Base-by-base conservation (phyloP, 805 yeast genomes). In the Starmerella potacharoeniae region DNA sequence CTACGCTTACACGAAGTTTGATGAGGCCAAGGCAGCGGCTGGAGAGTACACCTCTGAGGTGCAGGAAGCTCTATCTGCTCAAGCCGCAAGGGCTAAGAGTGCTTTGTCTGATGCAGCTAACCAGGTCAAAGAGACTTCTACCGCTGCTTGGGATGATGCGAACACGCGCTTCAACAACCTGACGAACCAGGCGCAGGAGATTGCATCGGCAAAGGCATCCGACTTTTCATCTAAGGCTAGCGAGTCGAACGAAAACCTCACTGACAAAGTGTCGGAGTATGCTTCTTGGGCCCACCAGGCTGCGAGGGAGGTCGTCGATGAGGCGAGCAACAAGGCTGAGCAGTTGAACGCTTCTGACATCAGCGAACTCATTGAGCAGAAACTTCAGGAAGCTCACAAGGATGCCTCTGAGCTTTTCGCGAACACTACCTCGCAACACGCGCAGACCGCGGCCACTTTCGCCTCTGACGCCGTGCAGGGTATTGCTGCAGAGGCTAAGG, bases 401-500 rank as follows among this genome's bases (percentile, higher is more conserved):
- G 51, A 14, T 17, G 56, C 53, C 5, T 6, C 42, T 30, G 44
- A 44, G 35, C 46, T 42, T 7, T 50, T 39, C 28, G 50, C 36
- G 9, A 54, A 50, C 41, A 50, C 54, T n/a, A 52, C 51, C 17
- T 37, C 42, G 6, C 49, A 46, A 40, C 39, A 29, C 2, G 34
- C 42, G 1, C 41, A 39, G 35, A 36, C 36, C 22, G 51, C 59
- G 13, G 46, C 44, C 41, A 22, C 90, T 70, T 91, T 93, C 69
- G 75, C 76, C 59, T 82, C 88, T 56, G 98, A 95, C 64, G 97
- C 95, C 66, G 78, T 89, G 65, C 97, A 97, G 58, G 98, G 98
- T 61, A 88, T 93, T 58, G 86, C 96, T 34, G 98, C 58, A 29
- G 56, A 57, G 50, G 49, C 60, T 6, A 51, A 52, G 44, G 56